Percentiles rank a stretch among this genome's conserved stretches.
Evolutionary conservation across 768 basidiomycete genomes (phyloP).

Genomic region (Hygrocybe punicea): DNA sequence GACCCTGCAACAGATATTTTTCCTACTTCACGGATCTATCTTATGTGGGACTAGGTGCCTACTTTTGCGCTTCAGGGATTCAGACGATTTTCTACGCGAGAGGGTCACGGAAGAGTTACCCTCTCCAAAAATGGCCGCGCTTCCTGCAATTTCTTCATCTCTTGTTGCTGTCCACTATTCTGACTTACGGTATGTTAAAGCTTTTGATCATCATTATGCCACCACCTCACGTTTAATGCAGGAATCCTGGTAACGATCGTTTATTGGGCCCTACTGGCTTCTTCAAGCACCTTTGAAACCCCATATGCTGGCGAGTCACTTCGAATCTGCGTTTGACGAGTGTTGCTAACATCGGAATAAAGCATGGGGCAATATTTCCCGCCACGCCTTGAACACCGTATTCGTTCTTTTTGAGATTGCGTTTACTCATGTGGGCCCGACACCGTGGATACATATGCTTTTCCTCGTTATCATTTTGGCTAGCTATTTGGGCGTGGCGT

Average conservation of each 20-base stretch:
- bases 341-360: not conserved
- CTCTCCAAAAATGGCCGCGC: slow-evolving; percentile 58
- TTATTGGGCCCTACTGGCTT: slow-evolving; percentile 56
- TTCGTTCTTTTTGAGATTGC: slow-evolving; percentile 59
- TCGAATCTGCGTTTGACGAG: too few species aligned
- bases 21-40: slow-evolving; percentile 65
- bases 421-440: slow-evolving; percentile 49
- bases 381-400: slow-evolving; percentile 56
- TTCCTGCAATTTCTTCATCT: slow-evolving; percentile 56
- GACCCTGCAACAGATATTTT: slow-evolving; percentile 44
- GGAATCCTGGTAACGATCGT: slow-evolving; percentile 64
- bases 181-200: slow-evolving; percentile 47
- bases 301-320: slow-evolving; percentile 40
- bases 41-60: slow-evolving; percentile 59
- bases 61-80: slow-evolving; percentile 56
- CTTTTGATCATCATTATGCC: not conserved
- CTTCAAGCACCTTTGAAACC: slow-evolving; percentile 40
- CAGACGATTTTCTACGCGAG: slow-evolving; percentile 49
- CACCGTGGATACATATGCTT: slow-evolving; percentile 51
- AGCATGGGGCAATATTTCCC: slow-evolving; percentile 60
- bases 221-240: slow-evolving; percentile 19
- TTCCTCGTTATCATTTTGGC: slow-evolving; percentile 49
- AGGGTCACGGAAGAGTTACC: slow-evolving; percentile 39
- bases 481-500: slow-evolving; percentile 63
- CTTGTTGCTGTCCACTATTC: slow-evolving; percentile 47